phyloP scores from a whole-genome alignment of 176 grass and related monocot genomes.

The Phragmites australis region DNA sequence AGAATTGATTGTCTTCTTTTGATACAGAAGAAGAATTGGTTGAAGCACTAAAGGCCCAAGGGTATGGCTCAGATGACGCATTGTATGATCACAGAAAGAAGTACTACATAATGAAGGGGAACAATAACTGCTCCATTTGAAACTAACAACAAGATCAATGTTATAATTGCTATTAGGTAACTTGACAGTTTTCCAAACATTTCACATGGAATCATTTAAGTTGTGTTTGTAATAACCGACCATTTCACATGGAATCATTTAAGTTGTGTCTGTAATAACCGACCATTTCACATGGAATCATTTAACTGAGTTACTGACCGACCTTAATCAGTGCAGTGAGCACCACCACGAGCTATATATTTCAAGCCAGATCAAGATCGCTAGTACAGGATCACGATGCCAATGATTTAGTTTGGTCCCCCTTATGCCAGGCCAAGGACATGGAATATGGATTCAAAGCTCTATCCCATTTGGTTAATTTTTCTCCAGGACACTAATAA shows the following conservation, averaged over 20 bases:
- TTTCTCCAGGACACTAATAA: too few species aligned
- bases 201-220: constrained; percentile 31
- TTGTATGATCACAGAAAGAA: constrained; percentile 14
- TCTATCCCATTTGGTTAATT: background rate
- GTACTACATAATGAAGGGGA: background rate
- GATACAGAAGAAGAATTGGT: constrained; percentile 4
- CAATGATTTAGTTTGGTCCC: constrained; percentile 15
- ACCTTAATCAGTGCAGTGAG: constrained; percentile 6
- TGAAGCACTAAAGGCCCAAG: background rate
- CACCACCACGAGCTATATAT: background rate
- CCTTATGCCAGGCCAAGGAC: constrained; percentile 7
- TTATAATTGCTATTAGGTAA: background rate
- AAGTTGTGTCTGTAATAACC: constrained; percentile 19
- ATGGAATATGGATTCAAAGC: background rate
- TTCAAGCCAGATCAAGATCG: background rate
- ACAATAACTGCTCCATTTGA: background rate
- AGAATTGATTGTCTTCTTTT: constrained; percentile 27
- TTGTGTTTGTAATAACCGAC: constrained; percentile 10
- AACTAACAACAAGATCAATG: background rate
- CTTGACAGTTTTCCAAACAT: constrained; percentile 34
- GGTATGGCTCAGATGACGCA: background rate
- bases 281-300: constrained; percentile 24
- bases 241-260: constrained; percentile 30
- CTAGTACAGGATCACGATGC: background rate
- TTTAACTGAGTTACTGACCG: background rate